Evolutionary conservation across 2,329 filamentous ascomycete genomes (phyloP).

Genomic region (Blumeriella jaapii): DNA sequence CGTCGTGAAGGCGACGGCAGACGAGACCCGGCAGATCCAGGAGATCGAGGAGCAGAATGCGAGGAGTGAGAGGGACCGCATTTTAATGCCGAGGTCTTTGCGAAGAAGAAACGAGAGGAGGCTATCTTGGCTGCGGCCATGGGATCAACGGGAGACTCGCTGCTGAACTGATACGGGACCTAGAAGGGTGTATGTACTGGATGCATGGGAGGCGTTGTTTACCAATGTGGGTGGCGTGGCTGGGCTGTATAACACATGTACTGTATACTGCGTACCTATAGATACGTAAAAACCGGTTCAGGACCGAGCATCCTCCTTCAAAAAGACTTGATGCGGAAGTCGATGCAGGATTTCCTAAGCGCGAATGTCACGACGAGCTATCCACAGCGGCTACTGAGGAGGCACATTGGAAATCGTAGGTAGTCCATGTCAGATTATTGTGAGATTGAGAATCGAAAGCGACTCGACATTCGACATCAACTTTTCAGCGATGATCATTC

Average conservation of each 20-base stretch:
- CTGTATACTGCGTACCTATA: no score
- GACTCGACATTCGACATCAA: no score
- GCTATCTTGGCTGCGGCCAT: slow-evolving; percentile 44
- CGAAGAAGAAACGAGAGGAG: slow-evolving; percentile 50
- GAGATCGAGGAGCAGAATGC: slow-evolving; percentile 43
- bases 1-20: slow-evolving; percentile 41
- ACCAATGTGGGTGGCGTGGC: no score
- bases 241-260: slow-evolving; percentile 11
- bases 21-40: slow-evolving; percentile 47
- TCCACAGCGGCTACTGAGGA: no score
- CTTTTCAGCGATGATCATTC: no score
- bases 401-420: no score
- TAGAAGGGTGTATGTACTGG: slow-evolving; percentile 1
- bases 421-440: no score
- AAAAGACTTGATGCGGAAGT: no score
- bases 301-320: neutral
- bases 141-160: slow-evolving; percentile 16
- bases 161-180: slow-evolving; percentile 1
- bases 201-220: slow-evolving; percentile 15
- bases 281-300: no score
- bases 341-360: no score
- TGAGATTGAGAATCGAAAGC: no score
- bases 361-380: no score
- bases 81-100: slow-evolving; percentile 39
- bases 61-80: slow-evolving; percentile 42